Evolutionary conservation across 106 monocot species (phyloP).

Genomic region (Dioscorea alata): DNA sequence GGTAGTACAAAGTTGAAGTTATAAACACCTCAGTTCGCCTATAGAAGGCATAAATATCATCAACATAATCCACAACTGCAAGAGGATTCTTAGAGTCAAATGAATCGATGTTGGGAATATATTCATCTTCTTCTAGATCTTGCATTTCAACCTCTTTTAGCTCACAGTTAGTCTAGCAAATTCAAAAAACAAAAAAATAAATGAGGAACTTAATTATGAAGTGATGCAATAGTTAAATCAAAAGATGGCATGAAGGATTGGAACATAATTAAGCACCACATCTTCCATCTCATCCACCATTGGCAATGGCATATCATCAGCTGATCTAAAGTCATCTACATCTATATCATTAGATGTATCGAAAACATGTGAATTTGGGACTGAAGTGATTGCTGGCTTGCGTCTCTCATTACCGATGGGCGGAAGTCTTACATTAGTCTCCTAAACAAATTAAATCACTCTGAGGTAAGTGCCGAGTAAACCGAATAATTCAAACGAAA

Average conservation of each 20-base stretch:
- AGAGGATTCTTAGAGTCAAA: constrained; percentile 40
- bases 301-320: constrained; percentile 39
- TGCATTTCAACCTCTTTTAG: constrained; percentile 75
- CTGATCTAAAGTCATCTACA: constrained; percentile 33
- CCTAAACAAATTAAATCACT: background rate
- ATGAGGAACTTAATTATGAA: too few relatives aligned
- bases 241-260: background rate
- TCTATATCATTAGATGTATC: constrained; percentile 25
- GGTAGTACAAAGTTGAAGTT: background rate
- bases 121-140: constrained; percentile 31
- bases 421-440: constrained; percentile 3
- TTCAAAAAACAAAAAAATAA: too few relatives aligned
- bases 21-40: constrained; percentile 37
- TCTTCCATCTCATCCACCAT: constrained; percentile 64
- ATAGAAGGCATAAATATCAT: constrained; percentile 69
- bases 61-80: constrained; percentile 56
- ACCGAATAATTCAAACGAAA: background rate
- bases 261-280: constrained; percentile 21
- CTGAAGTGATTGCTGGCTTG: constrained; percentile 14
- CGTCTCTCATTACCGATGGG: constrained; percentile 37
- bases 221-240: too few relatives aligned
- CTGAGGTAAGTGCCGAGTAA: background rate
- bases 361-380: constrained; percentile 1
- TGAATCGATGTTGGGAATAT: constrained; percentile 41
- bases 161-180: constrained; percentile 33